These are phyloP conservation scores for Lactifluus rugatus DNA, from an alignment of 768 basidiomycete species.

Conservation along the genomic window DNA sequence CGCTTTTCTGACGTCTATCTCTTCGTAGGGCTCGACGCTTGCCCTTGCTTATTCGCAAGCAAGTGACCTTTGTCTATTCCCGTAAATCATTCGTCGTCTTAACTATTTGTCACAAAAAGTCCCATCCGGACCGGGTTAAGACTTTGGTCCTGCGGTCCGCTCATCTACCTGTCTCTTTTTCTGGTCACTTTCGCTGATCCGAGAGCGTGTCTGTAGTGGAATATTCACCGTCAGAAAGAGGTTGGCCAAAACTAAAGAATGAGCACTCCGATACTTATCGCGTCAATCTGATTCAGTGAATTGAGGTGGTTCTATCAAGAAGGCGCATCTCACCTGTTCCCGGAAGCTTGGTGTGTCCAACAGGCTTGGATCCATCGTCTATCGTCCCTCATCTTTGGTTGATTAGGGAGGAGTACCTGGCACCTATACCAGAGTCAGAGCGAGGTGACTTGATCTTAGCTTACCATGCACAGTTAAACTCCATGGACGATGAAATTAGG, in stretches of 20 bases:
- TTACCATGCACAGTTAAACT: conserved; percentile 72
- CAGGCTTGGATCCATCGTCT: background rate
- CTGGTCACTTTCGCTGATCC: background rate
- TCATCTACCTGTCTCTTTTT: background rate
- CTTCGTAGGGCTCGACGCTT: conserved; percentile 68
- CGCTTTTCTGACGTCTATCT: background rate
- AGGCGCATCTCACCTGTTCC: conserved; percentile 72
- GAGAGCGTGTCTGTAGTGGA: conserved; percentile 40
- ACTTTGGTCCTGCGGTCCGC: conserved; percentile 64
- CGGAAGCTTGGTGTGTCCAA: conserved; percentile 64
- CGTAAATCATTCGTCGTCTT: background rate
- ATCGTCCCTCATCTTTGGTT: background rate
- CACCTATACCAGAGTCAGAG: conserved; percentile 71
- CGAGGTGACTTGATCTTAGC: conserved; percentile 74
- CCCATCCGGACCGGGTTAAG: conserved; percentile 74
- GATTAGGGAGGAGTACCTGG: conserved; percentile 71
- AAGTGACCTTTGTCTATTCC: background rate
- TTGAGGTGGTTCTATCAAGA: conserved; percentile 90
- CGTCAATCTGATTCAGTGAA: conserved; percentile 38
- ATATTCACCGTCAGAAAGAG: conserved; percentile 82
- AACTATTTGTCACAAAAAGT: conserved; percentile 30
- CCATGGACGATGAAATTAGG: conserved; percentile 55
- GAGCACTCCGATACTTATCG: background rate
- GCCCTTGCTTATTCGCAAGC: conserved; percentile 82
- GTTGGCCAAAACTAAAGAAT: conserved; percentile 27